These are phyloP conservation scores for Elongisporangium anandrum DNA, from an alignment of 352 stramenopile genomes.

Conservation along the genomic window DNA sequence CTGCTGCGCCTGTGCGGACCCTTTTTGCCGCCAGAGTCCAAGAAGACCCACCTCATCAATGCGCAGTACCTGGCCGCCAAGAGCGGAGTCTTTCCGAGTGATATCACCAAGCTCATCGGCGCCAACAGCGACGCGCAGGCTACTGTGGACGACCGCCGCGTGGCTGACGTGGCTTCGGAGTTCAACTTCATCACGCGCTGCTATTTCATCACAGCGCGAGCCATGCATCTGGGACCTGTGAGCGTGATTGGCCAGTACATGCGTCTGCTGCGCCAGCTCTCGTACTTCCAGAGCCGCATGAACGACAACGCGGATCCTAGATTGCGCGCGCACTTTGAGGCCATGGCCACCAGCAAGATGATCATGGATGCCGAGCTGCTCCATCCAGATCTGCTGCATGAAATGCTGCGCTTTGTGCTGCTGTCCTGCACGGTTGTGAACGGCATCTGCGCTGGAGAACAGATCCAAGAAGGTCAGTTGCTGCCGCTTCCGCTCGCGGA, in stretches of 20 bases:
- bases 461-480: not conserved
- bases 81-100: constrained; percentile 58
- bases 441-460: constrained; percentile 35
- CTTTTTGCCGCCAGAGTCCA: constrained; percentile 72
- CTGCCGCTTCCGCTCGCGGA: constrained; percentile 37
- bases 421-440: constrained; percentile 63
- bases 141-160: constrained; percentile 11
- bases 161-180: constrained; percentile 20
- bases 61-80: constrained; percentile 37
- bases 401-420: constrained; percentile 68
- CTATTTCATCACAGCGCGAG: constrained; percentile 94
- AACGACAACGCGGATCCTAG: constrained; percentile 66
- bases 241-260: constrained; percentile 80
- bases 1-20: constrained; percentile 76
- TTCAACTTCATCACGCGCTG: constrained; percentile 97
- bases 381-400: constrained; percentile 73
- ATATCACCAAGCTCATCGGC: constrained; percentile 54
- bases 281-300: constrained; percentile 84
- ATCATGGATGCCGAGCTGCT: constrained; percentile 75
- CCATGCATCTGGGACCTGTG: constrained; percentile 91
- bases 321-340: constrained; percentile 70
- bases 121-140: constrained; percentile 15
- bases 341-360: constrained; percentile 67
- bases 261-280: constrained; percentile 87
- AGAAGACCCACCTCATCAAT: constrained; percentile 77